Conservation (phyloP, 345 rosid species). For the Gossypium arboreum region DNA sequence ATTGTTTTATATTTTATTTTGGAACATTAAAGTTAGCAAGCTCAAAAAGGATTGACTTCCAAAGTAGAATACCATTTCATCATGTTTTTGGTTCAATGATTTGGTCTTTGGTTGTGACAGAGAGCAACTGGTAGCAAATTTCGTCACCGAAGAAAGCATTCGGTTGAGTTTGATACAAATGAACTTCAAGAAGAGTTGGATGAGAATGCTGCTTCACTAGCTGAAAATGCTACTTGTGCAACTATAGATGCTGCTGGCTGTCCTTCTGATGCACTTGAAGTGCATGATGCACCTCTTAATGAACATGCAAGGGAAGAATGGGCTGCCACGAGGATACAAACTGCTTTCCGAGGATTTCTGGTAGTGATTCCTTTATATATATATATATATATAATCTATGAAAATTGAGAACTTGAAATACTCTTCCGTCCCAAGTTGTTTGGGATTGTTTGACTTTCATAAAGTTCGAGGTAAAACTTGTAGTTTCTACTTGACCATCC, state of each 20-base stretch:
- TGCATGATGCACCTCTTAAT: constrained; percentile 35
- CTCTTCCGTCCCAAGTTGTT: background rate
- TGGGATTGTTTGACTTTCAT: background rate
- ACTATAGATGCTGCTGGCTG: constrained; percentile 44
- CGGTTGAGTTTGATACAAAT: constrained; percentile 51
- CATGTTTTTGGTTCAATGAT: background rate
- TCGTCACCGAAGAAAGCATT: constrained; percentile 55
- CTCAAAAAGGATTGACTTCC: background rate
- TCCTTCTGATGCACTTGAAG: constrained; percentile 46
- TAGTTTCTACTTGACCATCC: background rate
- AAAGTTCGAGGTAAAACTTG: background rate
- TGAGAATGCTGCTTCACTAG: constrained; percentile 22
- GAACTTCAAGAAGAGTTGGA: constrained; percentile 50
- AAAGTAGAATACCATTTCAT: background rate
- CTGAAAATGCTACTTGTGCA: constrained; percentile 31
- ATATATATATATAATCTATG: background rate
- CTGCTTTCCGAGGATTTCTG: constrained; percentile 94
- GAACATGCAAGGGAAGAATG: constrained; percentile 45
- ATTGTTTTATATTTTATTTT: background rate
- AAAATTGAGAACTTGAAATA: background rate
- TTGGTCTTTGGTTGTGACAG: constrained; percentile 32
- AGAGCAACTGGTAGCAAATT: constrained; percentile 44
- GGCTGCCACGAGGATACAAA: constrained; percentile 86
- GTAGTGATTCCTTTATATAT: constrained; percentile 31
- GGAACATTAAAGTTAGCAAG: background rate